These are phyloP conservation scores for Choanephora cucurbitarum DNA, from an alignment of 371 early-diverging fungal species.

Conservation along the genomic window DNA sequence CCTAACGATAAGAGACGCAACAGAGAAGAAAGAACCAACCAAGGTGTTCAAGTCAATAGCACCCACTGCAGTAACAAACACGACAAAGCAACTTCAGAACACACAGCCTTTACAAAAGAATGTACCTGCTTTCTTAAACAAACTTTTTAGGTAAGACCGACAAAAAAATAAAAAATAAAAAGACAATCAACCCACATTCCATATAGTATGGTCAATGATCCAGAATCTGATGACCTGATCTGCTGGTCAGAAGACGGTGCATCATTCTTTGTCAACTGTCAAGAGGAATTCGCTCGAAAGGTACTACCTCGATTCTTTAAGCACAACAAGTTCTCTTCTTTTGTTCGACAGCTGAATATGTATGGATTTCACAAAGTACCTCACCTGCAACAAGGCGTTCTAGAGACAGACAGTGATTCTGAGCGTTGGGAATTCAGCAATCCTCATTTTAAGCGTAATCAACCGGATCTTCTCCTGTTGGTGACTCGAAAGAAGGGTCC, in stretches of 20 bases:
- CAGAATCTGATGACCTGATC: constrained; percentile 68
- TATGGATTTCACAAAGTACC: constrained; percentile 87
- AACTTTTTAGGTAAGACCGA: constrained; percentile 79
- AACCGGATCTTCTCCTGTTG: constrained; percentile 55
- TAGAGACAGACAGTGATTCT: constrained; percentile 62
- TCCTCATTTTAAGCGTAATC: constrained; percentile 57
- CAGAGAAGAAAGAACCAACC: background rate
- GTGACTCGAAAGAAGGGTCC: constrained; percentile 60
- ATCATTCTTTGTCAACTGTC: constrained; percentile 71
- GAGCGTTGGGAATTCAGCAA: constrained; percentile 65
- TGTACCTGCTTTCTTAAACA: constrained; percentile 87
- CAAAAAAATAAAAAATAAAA: too few relatives aligned
- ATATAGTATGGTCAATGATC: constrained; percentile 72
- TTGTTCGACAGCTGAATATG: constrained; percentile 96
- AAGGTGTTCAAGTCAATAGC: constrained; percentile 20
- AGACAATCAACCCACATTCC: too few relatives aligned
- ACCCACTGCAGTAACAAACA: constrained; percentile 1
- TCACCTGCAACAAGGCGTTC: constrained; percentile 76
- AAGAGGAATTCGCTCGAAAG: constrained; percentile 81
- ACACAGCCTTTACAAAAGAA: constrained; percentile 40
- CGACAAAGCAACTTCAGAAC: background rate
- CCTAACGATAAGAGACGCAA: background rate
- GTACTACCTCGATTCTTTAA: constrained; percentile 90
- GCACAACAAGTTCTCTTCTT: constrained; percentile 91
- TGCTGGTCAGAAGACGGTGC: constrained; percentile 77